phyloP scores from a whole-genome alignment of 768 basidiomycete species.

The Megacollybia marginata region DNA sequence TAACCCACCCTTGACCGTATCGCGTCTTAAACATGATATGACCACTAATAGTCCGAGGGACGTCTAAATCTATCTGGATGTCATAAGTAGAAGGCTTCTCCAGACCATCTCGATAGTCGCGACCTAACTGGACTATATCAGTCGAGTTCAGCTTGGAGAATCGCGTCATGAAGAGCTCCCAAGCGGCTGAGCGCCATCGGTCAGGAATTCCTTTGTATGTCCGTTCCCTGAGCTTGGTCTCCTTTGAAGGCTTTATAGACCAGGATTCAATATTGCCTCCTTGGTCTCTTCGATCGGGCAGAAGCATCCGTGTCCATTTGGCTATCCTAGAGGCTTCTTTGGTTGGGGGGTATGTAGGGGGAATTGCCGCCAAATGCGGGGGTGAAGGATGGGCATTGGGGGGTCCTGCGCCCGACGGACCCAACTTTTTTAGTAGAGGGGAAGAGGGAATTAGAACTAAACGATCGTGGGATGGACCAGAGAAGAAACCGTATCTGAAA shows the following conservation, averaged over 20 bases:
- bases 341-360: constrained; percentile 36
- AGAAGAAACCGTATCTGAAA: constrained; percentile 87
- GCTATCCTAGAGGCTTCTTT: constrained; percentile 74
- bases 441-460: constrained; percentile 62
- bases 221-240: constrained; percentile 61
- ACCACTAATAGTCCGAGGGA: constrained; percentile 91
- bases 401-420: constrained; percentile 36
- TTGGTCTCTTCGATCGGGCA: constrained; percentile 54
- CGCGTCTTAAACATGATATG: constrained; percentile 93
- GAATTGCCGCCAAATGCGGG: constrained; percentile 37
- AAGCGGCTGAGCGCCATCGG: constrained; percentile 88
- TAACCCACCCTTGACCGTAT: constrained; percentile 85
- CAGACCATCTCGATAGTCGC: constrained; percentile 53
- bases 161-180: constrained; percentile 72
- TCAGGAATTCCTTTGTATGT: constrained; percentile 97
- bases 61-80: constrained; percentile 96
- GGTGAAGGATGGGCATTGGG: constrained; percentile 38
- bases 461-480: constrained; percentile 74
- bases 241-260: constrained; percentile 59
- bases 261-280: constrained; percentile 77
- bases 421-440: constrained; percentile 55
- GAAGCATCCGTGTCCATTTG: constrained; percentile 94
- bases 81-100: constrained; percentile 86
- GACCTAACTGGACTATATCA: constrained; percentile 35
- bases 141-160: constrained; percentile 38